Conservation (phyloP, 2,329 filamentous ascomycete genomes). For the Neonectria magnoliae region DNA sequence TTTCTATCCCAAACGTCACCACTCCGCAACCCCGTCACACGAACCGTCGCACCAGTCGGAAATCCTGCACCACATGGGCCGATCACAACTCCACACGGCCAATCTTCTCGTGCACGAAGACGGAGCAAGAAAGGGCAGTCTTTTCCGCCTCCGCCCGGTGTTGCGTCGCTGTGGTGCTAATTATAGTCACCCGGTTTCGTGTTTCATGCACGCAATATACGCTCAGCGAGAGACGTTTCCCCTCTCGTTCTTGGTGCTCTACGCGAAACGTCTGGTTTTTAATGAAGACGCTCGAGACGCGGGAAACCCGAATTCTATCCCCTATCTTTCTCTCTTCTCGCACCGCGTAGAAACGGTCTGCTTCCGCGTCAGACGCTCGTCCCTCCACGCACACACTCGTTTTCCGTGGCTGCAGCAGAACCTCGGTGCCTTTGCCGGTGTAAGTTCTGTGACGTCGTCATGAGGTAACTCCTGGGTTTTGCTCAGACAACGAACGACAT, state of each 20-base stretch:
- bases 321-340: neutral
- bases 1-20: conserved; percentile 2
- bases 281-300: neutral
- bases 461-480: neutral
- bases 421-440: conserved; percentile 2
- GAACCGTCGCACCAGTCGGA: conserved; percentile 3
- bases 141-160: neutral
- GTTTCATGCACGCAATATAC: neutral
- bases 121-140: neutral
- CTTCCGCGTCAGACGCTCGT: neutral
- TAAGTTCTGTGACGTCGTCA: conserved; percentile 12
- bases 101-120: neutral
- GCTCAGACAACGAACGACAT: neutral
- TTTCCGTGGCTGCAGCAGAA: conserved; percentile 15
- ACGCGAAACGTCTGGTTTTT: neutral
- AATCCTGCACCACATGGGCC: conserved; percentile 5
- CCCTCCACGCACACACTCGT: conserved; percentile 4
- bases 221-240: no score
- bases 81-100: neutral
- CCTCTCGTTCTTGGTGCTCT: neutral
- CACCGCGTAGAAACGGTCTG: neutral
- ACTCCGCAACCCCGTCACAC: neutral
- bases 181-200: neutral
- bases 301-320: neutral
- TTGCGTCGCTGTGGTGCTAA: neutral